Base-by-base conservation (phyloP, 495 filamentous ascomycete genomes). In the Penicillium steckii region DNA sequence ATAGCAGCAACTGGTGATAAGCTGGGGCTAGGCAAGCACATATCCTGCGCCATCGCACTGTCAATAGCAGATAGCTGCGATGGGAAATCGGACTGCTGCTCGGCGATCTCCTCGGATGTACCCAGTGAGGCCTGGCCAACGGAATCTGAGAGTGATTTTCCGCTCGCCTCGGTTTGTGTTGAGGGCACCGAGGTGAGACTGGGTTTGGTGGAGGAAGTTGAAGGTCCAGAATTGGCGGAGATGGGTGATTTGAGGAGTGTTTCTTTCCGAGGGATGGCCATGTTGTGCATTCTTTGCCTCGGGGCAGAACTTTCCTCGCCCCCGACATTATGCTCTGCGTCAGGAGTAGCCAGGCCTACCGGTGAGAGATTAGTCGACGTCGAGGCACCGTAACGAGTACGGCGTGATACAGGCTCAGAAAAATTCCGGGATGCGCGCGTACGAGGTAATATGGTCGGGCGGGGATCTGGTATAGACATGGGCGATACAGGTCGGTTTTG, bases 11-110 rank as follows among this genome's bases (percentile, higher is more conserved):
- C 93, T 1, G 94, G 94, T 17, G 95, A 97, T 41, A 97, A 74
- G 55, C 94, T 91, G 30, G 94, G 94, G 62, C 94, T 97, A 26
- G 95, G 95, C 44, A 99, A 76, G 65, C 90, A 97, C 55, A 88
- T 88, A 70, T 96, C 91, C 65, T 94, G 89, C 22, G 83, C 82
- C 24, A 84, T 82, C 2, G 85, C 84, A 61, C 85, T 87, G 46
- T 77, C 74, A 45, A 78, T 61, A 22, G 62, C 66, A 4, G 68
- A 65, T 7, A 69, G 51, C 29, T 68, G 68, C n/a, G 71, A 62
- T 2, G 56, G 26, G 8, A 60, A 55, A n/a, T 68, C 69, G 9
- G 61, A 56, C 23, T 44, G 51, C 7, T 53, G 55, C 46, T 64
- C 61, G 2, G 62, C 60, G 21, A 50, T 27, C 23, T 57, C 48